phyloP scores from a whole-genome alignment of 768 basidiomycete species.

The Rhizopogon sp. region DNA sequence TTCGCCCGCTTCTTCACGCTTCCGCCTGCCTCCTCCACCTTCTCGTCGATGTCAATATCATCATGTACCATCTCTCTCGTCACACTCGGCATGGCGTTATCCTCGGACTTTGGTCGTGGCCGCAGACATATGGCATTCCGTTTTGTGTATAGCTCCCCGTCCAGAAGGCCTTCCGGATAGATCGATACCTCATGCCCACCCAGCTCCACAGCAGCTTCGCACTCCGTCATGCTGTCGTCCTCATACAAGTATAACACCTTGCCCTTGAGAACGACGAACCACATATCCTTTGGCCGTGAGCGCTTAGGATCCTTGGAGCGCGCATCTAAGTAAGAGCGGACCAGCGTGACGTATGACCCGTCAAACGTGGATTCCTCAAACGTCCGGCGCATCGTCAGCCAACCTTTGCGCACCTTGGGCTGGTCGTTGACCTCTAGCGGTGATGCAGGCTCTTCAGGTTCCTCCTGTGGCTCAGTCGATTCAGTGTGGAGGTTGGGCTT shows the following conservation, averaged over 20 bases:
- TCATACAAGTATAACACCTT: constrained; percentile 91
- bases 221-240: constrained; percentile 86
- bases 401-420: constrained; percentile 68
- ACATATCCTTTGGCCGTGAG: constrained; percentile 85
- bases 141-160: constrained; percentile 89
- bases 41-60: constrained; percentile 21
- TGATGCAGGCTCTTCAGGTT: constrained; percentile 6
- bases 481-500: constrained; percentile 23
- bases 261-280: constrained; percentile 90
- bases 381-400: constrained; percentile 78
- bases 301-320: constrained; percentile 81
- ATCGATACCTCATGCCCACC: constrained; percentile 72
- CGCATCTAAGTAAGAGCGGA: constrained; percentile 75
- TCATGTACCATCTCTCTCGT: constrained; percentile 47
- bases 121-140: constrained; percentile 82
- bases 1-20: constrained; percentile 38
- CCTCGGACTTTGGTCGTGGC: constrained; percentile 37
- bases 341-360: constrained; percentile 71
- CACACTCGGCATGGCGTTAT: constrained; percentile 40
- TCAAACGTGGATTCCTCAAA: constrained; percentile 65
- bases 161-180: constrained; percentile 67
- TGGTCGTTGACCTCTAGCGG: constrained; percentile 43
- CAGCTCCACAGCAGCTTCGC: constrained; percentile 86
- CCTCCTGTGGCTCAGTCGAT: constrained; percentile 20
- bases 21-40: constrained; percentile 35